Conservation (phyloP, 2,329 filamentous ascomycete genomes). For the Colletotrichum spinosum region DNA sequence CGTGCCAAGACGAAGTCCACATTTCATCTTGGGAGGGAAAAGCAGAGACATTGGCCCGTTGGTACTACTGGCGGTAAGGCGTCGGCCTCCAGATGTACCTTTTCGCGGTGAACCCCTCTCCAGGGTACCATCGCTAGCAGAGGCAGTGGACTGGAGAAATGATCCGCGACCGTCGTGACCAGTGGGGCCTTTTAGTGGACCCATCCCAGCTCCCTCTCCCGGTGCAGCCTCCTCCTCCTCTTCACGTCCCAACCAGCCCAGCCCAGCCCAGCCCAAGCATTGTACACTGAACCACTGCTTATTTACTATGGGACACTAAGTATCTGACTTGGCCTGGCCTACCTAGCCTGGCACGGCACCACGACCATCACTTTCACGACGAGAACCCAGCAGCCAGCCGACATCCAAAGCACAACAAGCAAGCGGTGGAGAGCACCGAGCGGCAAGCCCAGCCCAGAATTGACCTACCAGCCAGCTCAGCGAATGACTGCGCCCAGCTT, state of each 20-base stretch:
- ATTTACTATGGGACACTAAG: too few species aligned
- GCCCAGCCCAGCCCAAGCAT: too few species aligned
- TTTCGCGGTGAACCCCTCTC: neutral
- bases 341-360: constrained; percentile 8
- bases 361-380: too few species aligned
- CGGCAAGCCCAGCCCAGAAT: constrained; percentile 7
- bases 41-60: constrained; percentile 14
- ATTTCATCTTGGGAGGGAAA: constrained; percentile 33
- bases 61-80: constrained; percentile 19
- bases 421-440: neutral
- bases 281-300: too few species aligned
- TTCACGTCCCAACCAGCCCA: neutral
- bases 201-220: too few species aligned
- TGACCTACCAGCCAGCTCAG: constrained; percentile 7
- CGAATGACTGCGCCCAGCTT: constrained; percentile 29
- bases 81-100: neutral
- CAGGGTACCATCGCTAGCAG: neutral
- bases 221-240: neutral
- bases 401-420: constrained; percentile 27
- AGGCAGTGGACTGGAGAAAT: constrained; percentile 24
- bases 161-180: constrained; percentile 31
- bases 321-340: too few species aligned
- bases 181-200: too few species aligned
- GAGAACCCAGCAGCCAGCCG: neutral
- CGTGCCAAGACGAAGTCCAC: constrained; percentile 27